phyloP scores from a whole-genome alignment of 2,329 filamentous ascomycete genomes.

The Diaporthe humulicola region DNA sequence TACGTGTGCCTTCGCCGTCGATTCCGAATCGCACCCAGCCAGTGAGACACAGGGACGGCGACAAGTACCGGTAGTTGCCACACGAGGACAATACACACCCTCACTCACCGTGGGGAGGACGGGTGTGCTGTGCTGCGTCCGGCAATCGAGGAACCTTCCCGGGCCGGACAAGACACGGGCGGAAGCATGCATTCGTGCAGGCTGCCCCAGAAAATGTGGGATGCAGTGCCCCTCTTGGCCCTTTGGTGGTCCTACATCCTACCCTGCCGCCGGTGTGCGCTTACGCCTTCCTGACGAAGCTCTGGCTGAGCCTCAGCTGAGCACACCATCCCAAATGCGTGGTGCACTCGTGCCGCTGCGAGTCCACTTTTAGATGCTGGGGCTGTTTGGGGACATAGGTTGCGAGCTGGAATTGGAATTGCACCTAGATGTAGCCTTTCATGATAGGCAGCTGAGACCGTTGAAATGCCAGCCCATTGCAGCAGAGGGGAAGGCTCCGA shows the following conservation, averaged over 20 bases:
- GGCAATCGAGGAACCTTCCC: neutral
- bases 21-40: neutral
- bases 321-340: neutral
- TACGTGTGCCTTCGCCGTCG: neutral
- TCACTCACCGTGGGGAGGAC: neutral
- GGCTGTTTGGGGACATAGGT: neutral
- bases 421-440: neutral
- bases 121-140: neutral
- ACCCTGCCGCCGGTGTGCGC: constrained; percentile 12
- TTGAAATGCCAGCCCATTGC: neutral
- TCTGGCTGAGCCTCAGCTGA: constrained; percentile 25
- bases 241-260: constrained; percentile 5
- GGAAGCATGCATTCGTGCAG: neutral
- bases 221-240: constrained; percentile 7
- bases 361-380: constrained; percentile 12
- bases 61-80: neutral
- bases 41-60: neutral
- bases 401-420: neutral
- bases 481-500: neutral
- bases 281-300: constrained; percentile 13
- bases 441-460: neutral
- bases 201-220: neutral
- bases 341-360: neutral
- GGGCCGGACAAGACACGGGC: neutral
- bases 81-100: neutral